Evolutionary conservation across 768 basidiomycete species (phyloP).

Genomic region (Austroboletus festivus): DNA sequence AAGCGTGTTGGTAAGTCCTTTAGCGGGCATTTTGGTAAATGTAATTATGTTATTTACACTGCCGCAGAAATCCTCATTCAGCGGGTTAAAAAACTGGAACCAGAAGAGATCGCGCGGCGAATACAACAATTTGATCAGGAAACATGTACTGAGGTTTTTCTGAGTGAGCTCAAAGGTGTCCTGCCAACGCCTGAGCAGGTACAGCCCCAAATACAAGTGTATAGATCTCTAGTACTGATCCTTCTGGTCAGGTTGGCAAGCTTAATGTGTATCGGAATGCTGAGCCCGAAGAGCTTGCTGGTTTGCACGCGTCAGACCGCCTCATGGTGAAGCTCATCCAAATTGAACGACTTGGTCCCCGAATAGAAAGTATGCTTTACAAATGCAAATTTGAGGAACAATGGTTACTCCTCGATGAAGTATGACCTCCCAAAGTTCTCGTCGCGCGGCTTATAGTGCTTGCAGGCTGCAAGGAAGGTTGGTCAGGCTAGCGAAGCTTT

Average conservation of each 20-base stretch:
- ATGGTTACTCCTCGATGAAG: constrained; percentile 78
- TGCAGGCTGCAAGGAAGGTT: constrained; percentile 75
- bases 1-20: constrained; percentile 81
- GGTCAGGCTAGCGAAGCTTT: constrained; percentile 78
- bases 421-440: constrained; percentile 29
- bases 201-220: constrained; percentile 6
- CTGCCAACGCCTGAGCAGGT: constrained; percentile 92
- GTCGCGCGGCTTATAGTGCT: constrained; percentile 5
- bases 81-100: constrained; percentile 75
- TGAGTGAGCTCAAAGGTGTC: constrained; percentile 83
- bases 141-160: constrained; percentile 83
- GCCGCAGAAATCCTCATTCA: constrained; percentile 86
- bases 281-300: constrained; percentile 80
- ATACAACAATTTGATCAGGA: constrained; percentile 87
- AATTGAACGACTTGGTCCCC: constrained; percentile 81
- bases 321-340: constrained; percentile 97
- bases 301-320: constrained; percentile 91
- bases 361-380: constrained; percentile 96
- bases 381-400: constrained; percentile 85
- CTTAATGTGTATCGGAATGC: constrained; percentile 86
- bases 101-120: constrained; percentile 80
- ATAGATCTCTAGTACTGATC: background rate
- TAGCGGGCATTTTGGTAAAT: background rate
- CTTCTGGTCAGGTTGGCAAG: constrained; percentile 66
- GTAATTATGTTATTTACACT: background rate